Evolutionary conservation across 345 rosid genomes (phyloP).

Genomic region (Brassica napus): DNA sequence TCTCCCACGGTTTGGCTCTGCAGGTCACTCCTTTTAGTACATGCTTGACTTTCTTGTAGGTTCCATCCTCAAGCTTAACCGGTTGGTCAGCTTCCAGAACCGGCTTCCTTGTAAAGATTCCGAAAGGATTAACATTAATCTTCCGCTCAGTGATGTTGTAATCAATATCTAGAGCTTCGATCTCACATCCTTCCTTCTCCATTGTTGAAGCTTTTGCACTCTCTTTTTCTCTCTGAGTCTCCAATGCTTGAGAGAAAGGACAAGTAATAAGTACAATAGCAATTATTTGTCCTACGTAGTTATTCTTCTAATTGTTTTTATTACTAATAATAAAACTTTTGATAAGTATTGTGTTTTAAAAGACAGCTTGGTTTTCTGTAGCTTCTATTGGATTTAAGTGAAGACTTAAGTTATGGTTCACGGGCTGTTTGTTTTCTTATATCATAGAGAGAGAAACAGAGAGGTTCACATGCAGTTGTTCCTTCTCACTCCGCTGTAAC

Average conservation of each 20-base stretch:
- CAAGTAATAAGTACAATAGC: conserved; percentile 13
- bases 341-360: conserved; percentile 7
- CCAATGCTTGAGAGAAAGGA: conserved; percentile 24
- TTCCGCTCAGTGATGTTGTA: conserved; percentile 50
- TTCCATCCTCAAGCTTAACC: conserved; percentile 34
- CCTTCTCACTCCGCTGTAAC: conserved; percentile 34
- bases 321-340: conserved; percentile 2
- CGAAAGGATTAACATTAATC: conserved; percentile 36
- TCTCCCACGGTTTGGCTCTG: conserved; percentile 91
- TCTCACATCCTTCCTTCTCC: conserved; percentile 86
- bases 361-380: conserved; percentile 38
- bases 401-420: conserved; percentile 34
- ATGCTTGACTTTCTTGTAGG: conserved; percentile 41
- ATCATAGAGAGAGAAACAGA: conserved; percentile 18
- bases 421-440: conserved; percentile 42
- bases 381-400: conserved; percentile 41
- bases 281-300: conserved; percentile 14
- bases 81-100: conserved; percentile 29
- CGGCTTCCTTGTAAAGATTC: conserved; percentile 31
- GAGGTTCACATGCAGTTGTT: conserved; percentile 40
- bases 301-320: conserved; percentile 18
- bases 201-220: conserved; percentile 47
- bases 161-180: conserved; percentile 71
- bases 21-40: conserved; percentile 75
- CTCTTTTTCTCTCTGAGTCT: background rate